Evolutionary conservation across 1,284 basidiomycete genomes (phyloP).

Genomic region (Trichosporon coremiiforme): DNA sequence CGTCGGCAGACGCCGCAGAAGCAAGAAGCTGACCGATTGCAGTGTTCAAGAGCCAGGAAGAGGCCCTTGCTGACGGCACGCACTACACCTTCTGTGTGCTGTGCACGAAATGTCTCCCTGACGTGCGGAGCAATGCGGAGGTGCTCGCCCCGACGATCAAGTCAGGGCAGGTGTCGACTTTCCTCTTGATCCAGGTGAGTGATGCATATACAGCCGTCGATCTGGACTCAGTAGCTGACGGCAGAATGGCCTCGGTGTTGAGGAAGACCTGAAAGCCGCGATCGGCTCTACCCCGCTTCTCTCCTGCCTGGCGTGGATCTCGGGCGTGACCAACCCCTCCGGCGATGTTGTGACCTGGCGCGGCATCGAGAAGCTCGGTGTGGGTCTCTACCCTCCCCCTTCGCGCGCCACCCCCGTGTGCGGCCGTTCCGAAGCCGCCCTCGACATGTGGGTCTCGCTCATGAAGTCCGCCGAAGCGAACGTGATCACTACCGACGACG

Average conservation of each 20-base stretch:
- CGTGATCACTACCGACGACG: conserved; percentile 37
- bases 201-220: not conserved
- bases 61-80: conserved; percentile 62
- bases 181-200: conserved; percentile 66
- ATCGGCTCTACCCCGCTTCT: conserved; percentile 42
- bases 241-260: conserved; percentile 72
- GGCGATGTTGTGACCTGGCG: conserved; percentile 45
- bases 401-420: not conserved
- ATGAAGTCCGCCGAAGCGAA: conserved; percentile 37
- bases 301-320: conserved; percentile 47
- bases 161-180: conserved; percentile 62
- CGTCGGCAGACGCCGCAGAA: not conserved
- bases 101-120: conserved; percentile 73
- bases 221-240: not conserved
- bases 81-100: conserved; percentile 69
- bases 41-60: conserved; percentile 65
- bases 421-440: conserved; percentile 26
- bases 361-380: conserved; percentile 43
- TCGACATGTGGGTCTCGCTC: conserved; percentile 37
- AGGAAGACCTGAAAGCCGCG: conserved; percentile 64
- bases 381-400: conserved; percentile 46
- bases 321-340: conserved; percentile 40
- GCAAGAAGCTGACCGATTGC: not conserved
- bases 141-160: conserved; percentile 66
- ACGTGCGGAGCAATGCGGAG: conserved; percentile 63